These are phyloP conservation scores for Fraxinus anomala DNA, from an alignment of 257 asterid species.

Conservation along the genomic window DNA sequence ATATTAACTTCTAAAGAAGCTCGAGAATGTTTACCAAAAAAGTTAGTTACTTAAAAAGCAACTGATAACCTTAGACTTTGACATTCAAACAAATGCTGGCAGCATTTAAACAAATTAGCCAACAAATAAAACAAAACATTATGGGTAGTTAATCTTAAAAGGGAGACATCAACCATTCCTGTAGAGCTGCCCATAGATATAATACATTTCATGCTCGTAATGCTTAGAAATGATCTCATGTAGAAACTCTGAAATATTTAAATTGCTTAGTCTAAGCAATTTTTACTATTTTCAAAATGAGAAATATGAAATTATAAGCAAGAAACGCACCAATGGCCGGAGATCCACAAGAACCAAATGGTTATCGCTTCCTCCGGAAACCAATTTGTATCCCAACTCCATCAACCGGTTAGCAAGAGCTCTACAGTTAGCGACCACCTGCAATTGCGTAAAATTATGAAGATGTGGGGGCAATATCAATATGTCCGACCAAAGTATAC, in stretches of 20 bases:
- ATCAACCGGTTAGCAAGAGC: slow-evolving; percentile 73
- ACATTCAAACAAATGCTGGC: too few species aligned
- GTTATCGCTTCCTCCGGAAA: slow-evolving; percentile 95
- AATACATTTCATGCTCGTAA: background rate
- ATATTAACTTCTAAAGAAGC: too few species aligned
- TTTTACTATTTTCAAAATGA: background rate
- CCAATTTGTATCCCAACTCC: slow-evolving; percentile 84
- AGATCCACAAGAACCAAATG: slow-evolving; percentile 97
- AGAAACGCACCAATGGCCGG: slow-evolving; percentile 68
- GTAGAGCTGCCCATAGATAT: background rate
- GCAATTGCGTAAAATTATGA: slow-evolving; percentile 26
- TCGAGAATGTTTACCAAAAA: too few species aligned
- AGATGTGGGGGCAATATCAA: background rate
- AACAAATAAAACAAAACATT: too few species aligned
- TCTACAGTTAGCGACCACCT: slow-evolving; percentile 88
- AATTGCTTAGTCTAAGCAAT: background rate
- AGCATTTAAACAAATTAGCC: too few species aligned
- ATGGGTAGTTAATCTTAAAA: too few species aligned
- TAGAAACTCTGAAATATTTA: background rate
- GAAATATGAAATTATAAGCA: background rate
- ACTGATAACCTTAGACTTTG: too few species aligned
- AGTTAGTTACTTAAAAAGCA: too few species aligned
- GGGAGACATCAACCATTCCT: background rate
- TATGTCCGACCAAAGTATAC: background rate
- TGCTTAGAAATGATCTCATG: background rate